Evolutionary conservation across 108 stramenopile genomes (phyloP).

Genomic region (Nitzschia sp.): DNA sequence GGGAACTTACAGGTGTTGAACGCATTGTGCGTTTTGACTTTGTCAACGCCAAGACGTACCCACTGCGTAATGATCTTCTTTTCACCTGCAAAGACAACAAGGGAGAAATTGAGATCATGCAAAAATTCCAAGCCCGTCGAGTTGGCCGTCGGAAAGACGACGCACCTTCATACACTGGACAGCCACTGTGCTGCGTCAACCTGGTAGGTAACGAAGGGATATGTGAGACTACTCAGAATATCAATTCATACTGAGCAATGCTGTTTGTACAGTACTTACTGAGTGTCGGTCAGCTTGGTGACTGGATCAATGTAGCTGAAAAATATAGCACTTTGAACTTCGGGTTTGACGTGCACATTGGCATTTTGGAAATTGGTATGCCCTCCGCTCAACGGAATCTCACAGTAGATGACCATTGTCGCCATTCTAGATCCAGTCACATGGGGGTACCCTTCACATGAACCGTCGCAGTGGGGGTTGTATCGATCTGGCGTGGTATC

Average conservation of each 20-base stretch:
- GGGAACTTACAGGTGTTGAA: constrained; percentile 56
- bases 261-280: constrained; percentile 12
- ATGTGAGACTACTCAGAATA: neutral
- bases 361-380: constrained; percentile 90
- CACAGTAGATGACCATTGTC: constrained; percentile 94
- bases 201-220: no score
- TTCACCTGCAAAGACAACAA: constrained; percentile 39
- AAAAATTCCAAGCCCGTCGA: no score
- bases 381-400: constrained; percentile 75
- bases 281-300: constrained; percentile 57
- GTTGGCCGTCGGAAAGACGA: no score
- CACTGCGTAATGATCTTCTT: constrained; percentile 94
- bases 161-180: constrained; percentile 85
- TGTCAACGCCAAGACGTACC: constrained; percentile 78
- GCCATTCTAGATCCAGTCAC: constrained; percentile 80
- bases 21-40: constrained; percentile 60
- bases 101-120: no score
- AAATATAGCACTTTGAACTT: constrained; percentile 74
- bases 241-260: neutral
- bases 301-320: constrained; percentile 83
- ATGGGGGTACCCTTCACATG: constrained; percentile 63
- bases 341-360: constrained; percentile 79
- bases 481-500: constrained; percentile 86
- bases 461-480: constrained; percentile 91
- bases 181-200: constrained; percentile 75